Conservation (phyloP, 371 early-diverging fungal genomes). For the Saksenaea oblongispora region DNA sequence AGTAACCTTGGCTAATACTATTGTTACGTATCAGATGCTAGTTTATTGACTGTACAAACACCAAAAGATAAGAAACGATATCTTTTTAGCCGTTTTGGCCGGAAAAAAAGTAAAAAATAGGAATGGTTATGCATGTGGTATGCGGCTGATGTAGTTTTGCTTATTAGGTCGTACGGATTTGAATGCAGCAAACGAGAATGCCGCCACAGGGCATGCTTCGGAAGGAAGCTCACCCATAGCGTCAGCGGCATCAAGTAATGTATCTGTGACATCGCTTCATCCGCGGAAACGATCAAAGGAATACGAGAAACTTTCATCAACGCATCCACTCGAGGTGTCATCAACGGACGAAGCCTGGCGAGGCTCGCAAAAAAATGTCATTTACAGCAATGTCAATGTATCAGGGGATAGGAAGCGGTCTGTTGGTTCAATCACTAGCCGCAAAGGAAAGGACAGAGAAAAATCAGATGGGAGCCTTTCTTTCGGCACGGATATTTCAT, state of each 20-base stretch:
- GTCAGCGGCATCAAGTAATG: slow-evolving; percentile 4
- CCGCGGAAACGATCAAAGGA: slow-evolving; percentile 34
- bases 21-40: not conserved
- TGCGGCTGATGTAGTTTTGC: not conserved
- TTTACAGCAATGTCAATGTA: not conserved
- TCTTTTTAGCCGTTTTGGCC: slow-evolving; percentile 33
- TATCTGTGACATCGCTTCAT: slow-evolving; percentile 3
- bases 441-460: slow-evolving; percentile 24
- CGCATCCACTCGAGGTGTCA: slow-evolving; percentile 9
- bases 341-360: slow-evolving; percentile 10
- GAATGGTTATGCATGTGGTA: not conserved
- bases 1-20: not conserved
- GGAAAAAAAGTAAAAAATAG: slow-evolving; percentile 36
- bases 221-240: slow-evolving; percentile 7
- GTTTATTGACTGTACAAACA: not conserved
- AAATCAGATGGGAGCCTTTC: slow-evolving; percentile 16
- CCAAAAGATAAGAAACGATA: slow-evolving; percentile 25
- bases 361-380: not conserved
- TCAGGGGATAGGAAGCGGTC: slow-evolving; percentile 12
- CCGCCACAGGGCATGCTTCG: slow-evolving; percentile 3
- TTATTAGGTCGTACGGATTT: slow-evolving; percentile 10
- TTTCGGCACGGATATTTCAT: slow-evolving; percentile 9
- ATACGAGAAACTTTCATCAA: slow-evolving; percentile 4
- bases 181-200: not conserved
- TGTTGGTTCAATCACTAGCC: slow-evolving; percentile 6